Evolutionary conservation across 2,329 filamentous ascomycete genomes (phyloP).

Genomic region (Fusarium sp.): DNA sequence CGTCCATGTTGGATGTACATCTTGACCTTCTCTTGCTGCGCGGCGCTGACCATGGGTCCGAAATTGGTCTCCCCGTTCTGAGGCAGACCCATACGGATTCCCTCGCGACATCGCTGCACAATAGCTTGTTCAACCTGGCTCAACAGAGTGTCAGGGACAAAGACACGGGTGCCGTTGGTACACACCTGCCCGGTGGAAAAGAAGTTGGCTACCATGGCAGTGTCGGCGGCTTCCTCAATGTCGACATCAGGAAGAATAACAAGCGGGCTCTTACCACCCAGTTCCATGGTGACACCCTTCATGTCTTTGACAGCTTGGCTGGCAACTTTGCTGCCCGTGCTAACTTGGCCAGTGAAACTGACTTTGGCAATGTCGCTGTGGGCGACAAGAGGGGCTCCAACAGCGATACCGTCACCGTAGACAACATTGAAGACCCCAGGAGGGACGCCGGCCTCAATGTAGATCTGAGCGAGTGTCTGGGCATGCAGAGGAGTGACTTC

Average conservation of each 20-base stretch:
- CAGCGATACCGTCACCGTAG: slow-evolving; percentile 76
- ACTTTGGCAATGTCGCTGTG: slow-evolving; percentile 83
- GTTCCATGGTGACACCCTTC: slow-evolving; percentile 93
- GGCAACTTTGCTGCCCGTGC: slow-evolving; percentile 84
- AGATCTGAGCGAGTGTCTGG: slow-evolving; percentile 77
- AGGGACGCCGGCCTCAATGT: slow-evolving; percentile 80
- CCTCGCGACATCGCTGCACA: slow-evolving; percentile 61
- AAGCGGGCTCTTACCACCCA: slow-evolving; percentile 86
- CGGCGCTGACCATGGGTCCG: slow-evolving; percentile 79
- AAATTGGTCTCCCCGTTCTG: slow-evolving; percentile 80
- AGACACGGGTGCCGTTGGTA: slow-evolving; percentile 91
- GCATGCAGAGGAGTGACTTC: slow-evolving; percentile 89
- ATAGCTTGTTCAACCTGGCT: slow-evolving; percentile 73
- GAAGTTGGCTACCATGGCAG: slow-evolving; percentile 94
- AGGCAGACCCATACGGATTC: slow-evolving; percentile 79
- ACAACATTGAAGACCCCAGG: slow-evolving; percentile 88
- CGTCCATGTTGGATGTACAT: slow-evolving; percentile 80
- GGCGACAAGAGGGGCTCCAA: slow-evolving; percentile 77
- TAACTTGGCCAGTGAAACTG: slow-evolving; percentile 88
- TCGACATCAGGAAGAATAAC: slow-evolving; percentile 84
- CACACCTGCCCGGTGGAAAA: slow-evolving; percentile 92
- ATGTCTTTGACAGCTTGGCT: slow-evolving; percentile 77
- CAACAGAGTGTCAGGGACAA: slow-evolving; percentile 75
- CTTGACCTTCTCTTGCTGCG: slow-evolving; percentile 81
- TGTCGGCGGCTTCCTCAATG: slow-evolving; percentile 82